Evolutionary conservation across 2,329 filamentous ascomycete species (phyloP).

Genomic region (Pyrenophora teres): DNA sequence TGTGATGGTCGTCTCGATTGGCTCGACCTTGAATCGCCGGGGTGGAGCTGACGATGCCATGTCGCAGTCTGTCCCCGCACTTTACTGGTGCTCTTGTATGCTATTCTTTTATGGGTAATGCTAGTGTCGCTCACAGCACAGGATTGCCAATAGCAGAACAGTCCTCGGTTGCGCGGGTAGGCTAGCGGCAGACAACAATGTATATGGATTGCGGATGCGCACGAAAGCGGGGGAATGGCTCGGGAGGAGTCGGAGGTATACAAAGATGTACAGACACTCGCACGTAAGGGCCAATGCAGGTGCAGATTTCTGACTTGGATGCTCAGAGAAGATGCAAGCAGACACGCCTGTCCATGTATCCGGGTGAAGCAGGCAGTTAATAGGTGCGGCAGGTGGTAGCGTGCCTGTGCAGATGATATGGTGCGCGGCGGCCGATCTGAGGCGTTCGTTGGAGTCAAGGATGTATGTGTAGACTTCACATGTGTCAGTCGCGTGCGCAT

Average conservation of each 20-base stretch:
- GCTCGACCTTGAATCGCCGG: conserved; percentile 46
- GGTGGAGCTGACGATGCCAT: conserved; percentile 42
- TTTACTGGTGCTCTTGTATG: conserved; percentile 10
- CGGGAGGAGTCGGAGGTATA: conserved; percentile 27
- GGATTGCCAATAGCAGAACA: conserved; percentile 18
- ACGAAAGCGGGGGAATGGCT: conserved; percentile 32
- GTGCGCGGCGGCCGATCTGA: conserved; percentile 10
- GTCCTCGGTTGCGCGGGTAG: conserved; percentile 23
- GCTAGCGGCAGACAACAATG: conserved; percentile 25
- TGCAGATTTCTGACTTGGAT: background rate
- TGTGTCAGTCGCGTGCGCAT: conserved; percentile 22
- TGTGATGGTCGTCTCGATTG: conserved; percentile 40
- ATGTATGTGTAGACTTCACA: conserved; percentile 14
- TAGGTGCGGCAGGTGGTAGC: background rate
- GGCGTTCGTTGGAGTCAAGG: conserved; percentile 10
- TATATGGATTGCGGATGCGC: conserved; percentile 28
- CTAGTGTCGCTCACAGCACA: conserved; percentile 23
- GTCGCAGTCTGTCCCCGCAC: conserved; percentile 7
- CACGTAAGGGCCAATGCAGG: background rate
- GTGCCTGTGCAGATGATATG: background rate
- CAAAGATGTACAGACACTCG: conserved; percentile 11
- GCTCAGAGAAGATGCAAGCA: conserved; percentile 7
- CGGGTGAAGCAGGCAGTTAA: background rate
- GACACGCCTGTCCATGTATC: background rate
- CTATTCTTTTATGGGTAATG: conserved; percentile 4